These are phyloP conservation scores for Abelmoschus esculentus DNA, from an alignment of 345 rosid species.

Conservation along the genomic window DNA sequence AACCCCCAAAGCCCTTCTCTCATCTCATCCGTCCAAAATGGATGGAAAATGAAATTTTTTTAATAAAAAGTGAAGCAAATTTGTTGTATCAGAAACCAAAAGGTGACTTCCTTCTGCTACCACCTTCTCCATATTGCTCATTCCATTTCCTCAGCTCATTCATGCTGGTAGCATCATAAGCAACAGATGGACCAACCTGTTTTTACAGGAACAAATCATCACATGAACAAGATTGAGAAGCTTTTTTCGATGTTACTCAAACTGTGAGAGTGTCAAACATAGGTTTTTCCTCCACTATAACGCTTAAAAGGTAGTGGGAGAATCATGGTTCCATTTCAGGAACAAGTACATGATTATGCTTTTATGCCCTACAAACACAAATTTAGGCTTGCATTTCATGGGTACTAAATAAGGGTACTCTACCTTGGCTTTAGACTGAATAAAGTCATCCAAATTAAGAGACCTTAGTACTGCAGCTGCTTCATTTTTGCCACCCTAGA, in stretches of 20 bases:
- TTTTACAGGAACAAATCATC: neutral
- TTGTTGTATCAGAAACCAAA: slow-evolving; percentile 58
- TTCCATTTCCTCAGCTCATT: slow-evolving; percentile 97
- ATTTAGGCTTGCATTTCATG: neutral
- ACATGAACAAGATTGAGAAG: neutral
- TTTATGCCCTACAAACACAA: neutral
- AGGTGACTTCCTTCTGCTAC: slow-evolving; percentile 75
- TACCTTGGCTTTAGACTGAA: slow-evolving; percentile 87
- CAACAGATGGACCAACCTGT: slow-evolving; percentile 91
- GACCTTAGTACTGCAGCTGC: slow-evolving; percentile 46
- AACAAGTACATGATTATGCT: no score
- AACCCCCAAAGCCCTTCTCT: slow-evolving; percentile 5
- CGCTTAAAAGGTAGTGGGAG: no score
- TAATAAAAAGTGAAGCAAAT: neutral
- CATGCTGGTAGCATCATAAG: slow-evolving; percentile 87
- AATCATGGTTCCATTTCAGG: no score
- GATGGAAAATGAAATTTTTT: neutral
- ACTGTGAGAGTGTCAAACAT: neutral
- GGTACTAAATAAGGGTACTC: neutral
- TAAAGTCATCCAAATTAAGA: slow-evolving; percentile 70
- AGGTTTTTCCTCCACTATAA: neutral
- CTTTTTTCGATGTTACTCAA: neutral
- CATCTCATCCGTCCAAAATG: neutral
- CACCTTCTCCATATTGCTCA: slow-evolving; percentile 95
- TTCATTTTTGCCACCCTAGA: slow-evolving; percentile 38